A percentile compares a stretch with the other conserved stretches of the same genome.
phyloP scores from a whole-genome alignment of 768 basidiomycete species.

The Suillus cothurnatus region DNA sequence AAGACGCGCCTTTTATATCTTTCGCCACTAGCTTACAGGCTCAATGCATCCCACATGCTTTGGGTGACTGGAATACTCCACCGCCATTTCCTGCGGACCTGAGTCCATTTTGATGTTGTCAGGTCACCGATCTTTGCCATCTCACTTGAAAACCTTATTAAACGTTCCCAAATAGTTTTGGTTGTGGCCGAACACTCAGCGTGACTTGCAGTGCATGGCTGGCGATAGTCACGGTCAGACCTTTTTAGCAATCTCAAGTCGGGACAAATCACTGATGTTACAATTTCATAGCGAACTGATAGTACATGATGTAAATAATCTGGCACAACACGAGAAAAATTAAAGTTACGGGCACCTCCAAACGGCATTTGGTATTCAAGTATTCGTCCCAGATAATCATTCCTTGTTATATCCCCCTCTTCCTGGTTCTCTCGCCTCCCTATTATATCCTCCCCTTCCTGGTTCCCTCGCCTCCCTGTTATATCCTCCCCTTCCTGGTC shows the following conservation, averaged over 20 bases:
- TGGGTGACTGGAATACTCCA: neutral
- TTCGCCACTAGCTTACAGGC: neutral
- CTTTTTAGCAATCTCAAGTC: neutral
- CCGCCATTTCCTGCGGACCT: neutral
- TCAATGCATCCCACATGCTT: neutral
- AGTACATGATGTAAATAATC: neutral
- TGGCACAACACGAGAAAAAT: neutral
- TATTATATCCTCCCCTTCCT: neutral
- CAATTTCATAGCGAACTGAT: neutral
- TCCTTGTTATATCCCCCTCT: neutral
- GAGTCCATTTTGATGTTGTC: neutral
- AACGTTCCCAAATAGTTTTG: neutral
- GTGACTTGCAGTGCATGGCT: neutral
- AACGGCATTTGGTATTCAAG: neutral
- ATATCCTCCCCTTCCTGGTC: neutral
- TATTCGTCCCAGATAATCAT: neutral
- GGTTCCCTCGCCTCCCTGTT: neutral
- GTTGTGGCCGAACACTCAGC: neutral
- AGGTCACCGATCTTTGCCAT: neutral
- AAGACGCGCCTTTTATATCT: neutral
- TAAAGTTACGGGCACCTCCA: neutral
- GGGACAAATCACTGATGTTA: neutral
- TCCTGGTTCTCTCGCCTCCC: neutral
- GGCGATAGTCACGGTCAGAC: neutral
- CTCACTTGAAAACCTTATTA: neutral